A percentile compares a stretch with the other conserved stretches of the same genome.
Conservation (phyloP, 345 rosid species). For the Euphorbia lathyris region DNA sequence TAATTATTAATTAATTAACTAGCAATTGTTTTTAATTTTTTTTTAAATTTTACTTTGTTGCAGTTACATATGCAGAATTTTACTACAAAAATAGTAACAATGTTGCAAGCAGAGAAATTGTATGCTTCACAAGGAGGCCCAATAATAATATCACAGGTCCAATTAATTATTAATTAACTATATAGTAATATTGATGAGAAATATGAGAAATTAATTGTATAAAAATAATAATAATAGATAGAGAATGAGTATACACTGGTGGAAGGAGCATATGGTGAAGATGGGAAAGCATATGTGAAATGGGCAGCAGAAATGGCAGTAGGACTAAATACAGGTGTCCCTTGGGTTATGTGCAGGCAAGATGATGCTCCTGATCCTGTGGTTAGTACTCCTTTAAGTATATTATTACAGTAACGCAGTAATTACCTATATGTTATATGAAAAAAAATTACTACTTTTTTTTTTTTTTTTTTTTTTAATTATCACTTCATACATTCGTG, state of each 20-base stretch:
- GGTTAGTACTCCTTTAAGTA: constrained; percentile 43
- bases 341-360: constrained; percentile 96
- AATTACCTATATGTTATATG: no score
- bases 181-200: no score
- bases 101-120: constrained; percentile 64
- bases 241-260: constrained; percentile 76
- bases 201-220: no score
- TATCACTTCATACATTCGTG: no score
- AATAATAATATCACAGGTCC: constrained; percentile 78
- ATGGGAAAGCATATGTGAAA: constrained; percentile 55
- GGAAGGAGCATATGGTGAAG: constrained; percentile 44
- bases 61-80: constrained; percentile 66
- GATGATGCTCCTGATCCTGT: constrained; percentile 79
- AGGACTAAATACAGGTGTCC: constrained; percentile 71
- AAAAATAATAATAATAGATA: no score
- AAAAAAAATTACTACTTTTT: no score
- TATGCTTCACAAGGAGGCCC: constrained; percentile 94
- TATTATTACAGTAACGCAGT: no score
- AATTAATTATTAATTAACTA: neutral
- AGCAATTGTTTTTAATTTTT: neutral
- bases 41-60: neutral
- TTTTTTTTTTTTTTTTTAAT: no score
- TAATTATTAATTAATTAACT: neutral
- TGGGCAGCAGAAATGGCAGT: constrained; percentile 82
- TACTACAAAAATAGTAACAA: constrained; percentile 46